A percentile compares a stretch with the other conserved stretches of the same genome.
Evolutionary conservation across 805 yeast genomes (phyloP).

Genomic region (Barnettozyma botsteinii): DNA sequence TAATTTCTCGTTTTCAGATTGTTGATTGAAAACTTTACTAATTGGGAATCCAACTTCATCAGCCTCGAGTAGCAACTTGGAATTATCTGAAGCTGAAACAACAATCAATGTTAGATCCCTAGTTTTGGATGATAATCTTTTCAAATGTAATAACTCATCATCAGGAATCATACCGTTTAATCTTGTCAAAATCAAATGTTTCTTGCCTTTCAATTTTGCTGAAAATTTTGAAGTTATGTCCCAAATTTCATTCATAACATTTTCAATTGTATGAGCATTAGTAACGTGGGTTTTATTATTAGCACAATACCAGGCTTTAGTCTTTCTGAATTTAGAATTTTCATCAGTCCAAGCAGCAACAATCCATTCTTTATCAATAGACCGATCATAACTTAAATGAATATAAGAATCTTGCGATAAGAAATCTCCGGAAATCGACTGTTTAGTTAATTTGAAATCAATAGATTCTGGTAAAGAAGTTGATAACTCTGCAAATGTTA

Average conservation of each 20-base stretch:
- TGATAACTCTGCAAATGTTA: conserved; percentile 34
- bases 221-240: conserved; percentile 44
- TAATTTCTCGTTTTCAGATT: conserved; percentile 11
- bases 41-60: conserved; percentile 29
- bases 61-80: conserved; percentile 38
- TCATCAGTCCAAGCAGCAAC: conserved; percentile 90
- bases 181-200: conserved; percentile 62
- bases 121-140: conserved; percentile 55
- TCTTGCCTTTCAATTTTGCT: conserved; percentile 32
- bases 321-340: conserved; percentile 54
- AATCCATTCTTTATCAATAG: conserved; percentile 78
- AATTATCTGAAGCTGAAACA: conserved; percentile 56
- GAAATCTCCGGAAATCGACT: conserved; percentile 30
- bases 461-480: conserved; percentile 38
- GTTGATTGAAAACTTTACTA: conserved; percentile 28
- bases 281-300: conserved; percentile 18
- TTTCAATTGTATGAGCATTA: conserved; percentile 34
- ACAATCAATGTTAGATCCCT: conserved; percentile 59
- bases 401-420: conserved; percentile 67
- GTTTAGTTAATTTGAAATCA: conserved; percentile 37
- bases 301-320: conserved; percentile 60
- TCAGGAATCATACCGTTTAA: conserved; percentile 72
- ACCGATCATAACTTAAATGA: conserved; percentile 81
- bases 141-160: conserved; percentile 78
- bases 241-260: conserved; percentile 65